Conservation (phyloP, 176 grass and related monocot genomes). For the Juncus effusus region DNA sequence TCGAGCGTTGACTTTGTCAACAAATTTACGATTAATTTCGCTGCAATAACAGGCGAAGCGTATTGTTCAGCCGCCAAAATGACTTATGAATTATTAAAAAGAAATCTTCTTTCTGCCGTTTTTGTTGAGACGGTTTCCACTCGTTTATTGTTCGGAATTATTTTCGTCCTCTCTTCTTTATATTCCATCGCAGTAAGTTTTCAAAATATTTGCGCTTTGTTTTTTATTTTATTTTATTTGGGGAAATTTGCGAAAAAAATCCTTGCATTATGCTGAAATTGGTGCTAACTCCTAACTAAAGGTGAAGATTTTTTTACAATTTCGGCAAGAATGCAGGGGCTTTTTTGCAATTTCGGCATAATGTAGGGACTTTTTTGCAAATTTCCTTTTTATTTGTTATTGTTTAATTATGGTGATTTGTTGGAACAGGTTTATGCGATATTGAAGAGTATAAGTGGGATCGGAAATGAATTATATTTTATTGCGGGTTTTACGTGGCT, state of each 20-base stretch:
- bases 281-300: no score
- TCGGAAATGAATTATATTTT: constrained; percentile 32
- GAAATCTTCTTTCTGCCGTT: constrained; percentile 55
- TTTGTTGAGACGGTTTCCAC: constrained; percentile 54
- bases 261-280: no score
- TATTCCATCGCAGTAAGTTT: constrained; percentile 39
- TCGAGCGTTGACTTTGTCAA: constrained; percentile 48
- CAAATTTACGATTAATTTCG: constrained; percentile 53
- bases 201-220: not conserved
- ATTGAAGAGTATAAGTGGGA: constrained; percentile 29
- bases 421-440: constrained; percentile 38
- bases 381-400: not conserved
- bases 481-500: constrained; percentile 37
- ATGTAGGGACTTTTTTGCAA: no score
- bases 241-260: no score
- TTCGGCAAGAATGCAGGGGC: no score
- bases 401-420: not conserved
- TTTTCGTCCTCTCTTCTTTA: constrained; percentile 42
- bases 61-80: constrained; percentile 52
- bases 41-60: constrained; percentile 47
- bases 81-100: constrained; percentile 46
- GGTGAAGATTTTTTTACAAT: no score
- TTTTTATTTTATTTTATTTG: not conserved
- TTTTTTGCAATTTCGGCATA: no score
- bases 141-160: constrained; percentile 34